phyloP scores from a whole-genome alignment of 768 basidiomycete species.

The Rhodosporidiobolus sp. region DNA sequence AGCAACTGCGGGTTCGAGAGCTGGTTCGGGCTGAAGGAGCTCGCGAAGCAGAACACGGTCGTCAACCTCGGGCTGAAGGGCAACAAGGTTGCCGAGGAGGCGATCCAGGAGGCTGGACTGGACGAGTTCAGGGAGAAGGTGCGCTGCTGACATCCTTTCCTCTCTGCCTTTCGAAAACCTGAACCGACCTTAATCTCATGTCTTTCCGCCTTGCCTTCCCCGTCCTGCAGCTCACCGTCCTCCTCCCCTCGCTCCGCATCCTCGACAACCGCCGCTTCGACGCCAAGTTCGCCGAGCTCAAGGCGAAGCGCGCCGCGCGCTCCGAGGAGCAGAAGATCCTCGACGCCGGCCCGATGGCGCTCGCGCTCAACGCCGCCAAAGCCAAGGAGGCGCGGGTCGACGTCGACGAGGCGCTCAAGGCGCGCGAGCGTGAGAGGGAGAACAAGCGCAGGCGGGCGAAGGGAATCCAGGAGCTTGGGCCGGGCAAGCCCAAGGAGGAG shows the following conservation, averaged over 20 bases:
- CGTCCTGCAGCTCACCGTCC: slow-evolving; percentile 27
- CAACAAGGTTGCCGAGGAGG: slow-evolving; percentile 37
- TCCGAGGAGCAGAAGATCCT: slow-evolving; percentile 28
- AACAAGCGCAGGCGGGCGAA: slow-evolving; percentile 10
- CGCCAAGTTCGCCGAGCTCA: slow-evolving; percentile 37
- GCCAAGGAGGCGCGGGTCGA: slow-evolving; percentile 14
- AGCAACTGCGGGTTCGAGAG: slow-evolving; percentile 37
- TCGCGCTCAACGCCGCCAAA: slow-evolving; percentile 11
- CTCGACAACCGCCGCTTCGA: slow-evolving; percentile 43
- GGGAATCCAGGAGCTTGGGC: slow-evolving; percentile 8
- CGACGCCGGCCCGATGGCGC: slow-evolving; percentile 38
- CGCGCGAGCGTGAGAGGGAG: slow-evolving; percentile 19
- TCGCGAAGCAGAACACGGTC: slow-evolving; percentile 26
- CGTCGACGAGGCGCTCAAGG: neutral
- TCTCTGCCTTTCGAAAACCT: neutral
- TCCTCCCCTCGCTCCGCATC: slow-evolving; percentile 41
- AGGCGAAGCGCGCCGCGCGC: slow-evolving; percentile 16
- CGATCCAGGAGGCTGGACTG: slow-evolving; percentile 15
- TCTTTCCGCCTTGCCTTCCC: neutral
- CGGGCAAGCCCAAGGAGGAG: neutral
- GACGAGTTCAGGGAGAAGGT: slow-evolving; percentile 37
- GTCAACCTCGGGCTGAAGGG: slow-evolving; percentile 41
- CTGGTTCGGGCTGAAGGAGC: slow-evolving; percentile 37
- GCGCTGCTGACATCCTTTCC: neutral
- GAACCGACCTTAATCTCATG: neutral